Conservation (phyloP, 2,329 filamentous ascomycete genomes). For the Colletotrichum salicis region DNA sequence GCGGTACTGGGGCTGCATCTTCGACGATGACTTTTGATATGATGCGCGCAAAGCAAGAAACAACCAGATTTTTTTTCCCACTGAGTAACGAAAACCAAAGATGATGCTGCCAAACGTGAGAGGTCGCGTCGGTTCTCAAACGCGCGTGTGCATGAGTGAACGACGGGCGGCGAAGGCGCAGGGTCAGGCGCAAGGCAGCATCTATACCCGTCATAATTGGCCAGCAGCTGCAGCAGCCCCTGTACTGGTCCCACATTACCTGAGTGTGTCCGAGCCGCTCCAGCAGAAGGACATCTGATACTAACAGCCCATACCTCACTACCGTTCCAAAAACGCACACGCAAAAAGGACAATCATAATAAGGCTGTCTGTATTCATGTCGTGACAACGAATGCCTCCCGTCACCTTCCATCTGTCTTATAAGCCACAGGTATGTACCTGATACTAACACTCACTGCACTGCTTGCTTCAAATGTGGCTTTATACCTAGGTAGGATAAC, state of each 20-base stretch:
- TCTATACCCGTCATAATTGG: not conserved
- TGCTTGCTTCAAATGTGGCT: not conserved
- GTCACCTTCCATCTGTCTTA: not conserved
- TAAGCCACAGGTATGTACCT: not conserved
- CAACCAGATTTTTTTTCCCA: not conserved
- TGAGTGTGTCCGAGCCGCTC: not conserved
- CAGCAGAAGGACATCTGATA: not conserved
- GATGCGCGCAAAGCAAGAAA: not conserved
- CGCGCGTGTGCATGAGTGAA: conserved; percentile 17
- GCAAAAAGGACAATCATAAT: not conserved
- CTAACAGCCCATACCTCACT: not conserved
- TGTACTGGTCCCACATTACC: not conserved
- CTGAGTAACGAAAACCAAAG: conserved; percentile 26
- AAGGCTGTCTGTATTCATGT: not conserved
- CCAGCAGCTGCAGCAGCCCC: not conserved
- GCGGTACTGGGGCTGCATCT: conserved; percentile 66
- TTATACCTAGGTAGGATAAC: too few species aligned
- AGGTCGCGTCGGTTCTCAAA: conserved; percentile 19
- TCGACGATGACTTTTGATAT: conserved; percentile 37
- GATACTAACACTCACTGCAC: not conserved
- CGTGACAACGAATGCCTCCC: not conserved
- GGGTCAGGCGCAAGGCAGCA: conserved; percentile 6
- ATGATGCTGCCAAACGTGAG: conserved; percentile 37
- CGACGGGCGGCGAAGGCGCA: conserved; percentile 15
- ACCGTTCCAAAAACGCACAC: too few species aligned